These are phyloP conservation scores for Bonia amplexicaulis DNA, from an alignment of 176 grass and related monocot genomes.

Conservation along the genomic window DNA sequence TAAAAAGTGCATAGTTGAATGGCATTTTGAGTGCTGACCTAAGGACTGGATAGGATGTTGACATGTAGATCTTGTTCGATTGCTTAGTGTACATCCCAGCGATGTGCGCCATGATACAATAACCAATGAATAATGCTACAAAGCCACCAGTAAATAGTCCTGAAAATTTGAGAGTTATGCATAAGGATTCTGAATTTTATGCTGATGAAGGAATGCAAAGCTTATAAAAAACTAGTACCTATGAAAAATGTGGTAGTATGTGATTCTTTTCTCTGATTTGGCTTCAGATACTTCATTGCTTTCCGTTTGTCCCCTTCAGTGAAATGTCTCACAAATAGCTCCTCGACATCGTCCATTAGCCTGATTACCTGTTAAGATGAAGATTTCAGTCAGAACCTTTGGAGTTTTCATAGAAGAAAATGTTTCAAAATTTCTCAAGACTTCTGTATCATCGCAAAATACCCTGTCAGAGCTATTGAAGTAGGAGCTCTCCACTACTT, in stretches of 20 bases:
- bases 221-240: constrained; percentile 46
- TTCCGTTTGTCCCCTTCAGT: constrained; percentile 71
- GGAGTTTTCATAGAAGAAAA: not conserved
- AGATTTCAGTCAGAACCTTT: not conserved
- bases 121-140: constrained; percentile 72
- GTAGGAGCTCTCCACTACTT: constrained; percentile 90
- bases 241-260: constrained; percentile 91
- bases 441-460: not conserved
- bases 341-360: constrained; percentile 85
- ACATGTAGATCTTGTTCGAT: constrained; percentile 88
- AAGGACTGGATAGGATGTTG: constrained; percentile 89
- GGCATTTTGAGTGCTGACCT: constrained; percentile 48
- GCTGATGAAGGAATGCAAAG: constrained; percentile 1
- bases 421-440: not conserved
- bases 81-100: constrained; percentile 85
- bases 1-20: constrained; percentile 15
- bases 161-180: constrained; percentile 33
- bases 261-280: constrained; percentile 75
- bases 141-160: constrained; percentile 80
- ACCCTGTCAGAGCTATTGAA: constrained; percentile 96
- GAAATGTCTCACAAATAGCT: constrained; percentile 82
- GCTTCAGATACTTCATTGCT: constrained; percentile 95
- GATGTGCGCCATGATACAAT: constrained; percentile 85
- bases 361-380: constrained; percentile 59
- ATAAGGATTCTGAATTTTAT: constrained; percentile 22